Evolutionary conservation across 345 rosid species (phyloP).

Genomic region (Syzygium oleosum): DNA sequence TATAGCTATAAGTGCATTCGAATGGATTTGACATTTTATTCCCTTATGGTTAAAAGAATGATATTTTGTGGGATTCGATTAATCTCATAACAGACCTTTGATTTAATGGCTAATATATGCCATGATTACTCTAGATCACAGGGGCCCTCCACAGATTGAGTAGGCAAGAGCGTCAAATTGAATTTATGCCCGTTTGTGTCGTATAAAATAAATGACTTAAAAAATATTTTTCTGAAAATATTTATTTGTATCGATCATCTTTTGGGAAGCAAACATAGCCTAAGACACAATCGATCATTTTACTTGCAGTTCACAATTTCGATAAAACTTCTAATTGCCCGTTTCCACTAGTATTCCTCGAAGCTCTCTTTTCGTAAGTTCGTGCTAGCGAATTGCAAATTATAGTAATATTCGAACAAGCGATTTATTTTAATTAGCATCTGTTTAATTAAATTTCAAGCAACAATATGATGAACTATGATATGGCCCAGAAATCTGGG

Average conservation of each 20-base stretch:
- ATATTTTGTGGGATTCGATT: not conserved
- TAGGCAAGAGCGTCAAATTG: accelerated
- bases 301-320: not conserved
- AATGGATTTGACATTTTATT: not conserved
- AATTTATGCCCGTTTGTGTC: not conserved
- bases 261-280: not conserved
- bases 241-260: accelerated
- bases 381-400: not conserved
- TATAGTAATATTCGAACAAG: not conserved
- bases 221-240: not conserved
- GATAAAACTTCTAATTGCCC: not conserved
- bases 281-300: not conserved
- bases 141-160: not conserved
- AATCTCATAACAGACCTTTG: accelerated
- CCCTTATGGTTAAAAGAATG: not conserved
- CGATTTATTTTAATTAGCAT: not conserved
- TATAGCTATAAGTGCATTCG: not conserved
- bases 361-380: not conserved
- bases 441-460: not conserved
- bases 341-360: not conserved
- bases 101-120: not conserved
- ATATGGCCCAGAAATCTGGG: not conserved
- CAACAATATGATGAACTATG: too few relatives aligned
- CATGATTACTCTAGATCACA: not conserved
- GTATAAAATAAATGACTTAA: accelerated